Percentiles rank a stretch among this genome's conserved stretches.
Conservation (phyloP, 2,329 filamentous ascomycete genomes). For the Paecilomyces dactylethromorphus region DNA sequence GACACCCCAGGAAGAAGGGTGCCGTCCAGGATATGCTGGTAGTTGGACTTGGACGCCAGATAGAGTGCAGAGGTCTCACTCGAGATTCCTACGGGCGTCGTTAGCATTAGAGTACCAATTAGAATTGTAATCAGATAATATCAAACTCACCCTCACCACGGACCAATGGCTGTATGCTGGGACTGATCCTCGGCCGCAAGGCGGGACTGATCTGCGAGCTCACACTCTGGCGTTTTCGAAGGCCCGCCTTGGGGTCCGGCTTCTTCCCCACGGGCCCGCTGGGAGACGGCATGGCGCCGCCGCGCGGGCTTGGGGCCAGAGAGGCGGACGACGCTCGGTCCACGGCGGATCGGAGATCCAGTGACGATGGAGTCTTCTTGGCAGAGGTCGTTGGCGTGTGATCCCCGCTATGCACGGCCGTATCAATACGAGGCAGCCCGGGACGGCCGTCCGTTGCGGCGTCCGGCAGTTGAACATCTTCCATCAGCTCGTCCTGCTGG, state of each 20-base stretch:
- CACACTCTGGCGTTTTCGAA: constrained; percentile 65
- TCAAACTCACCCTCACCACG: constrained; percentile 56
- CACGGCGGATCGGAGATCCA: constrained; percentile 30
- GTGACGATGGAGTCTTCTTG: constrained; percentile 50
- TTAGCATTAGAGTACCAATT: not conserved
- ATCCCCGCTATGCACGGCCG: constrained; percentile 26
- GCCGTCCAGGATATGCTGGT: constrained; percentile 93
- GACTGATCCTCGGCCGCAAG: constrained; percentile 80
- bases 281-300: constrained; percentile 48
- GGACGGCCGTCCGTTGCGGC: constrained; percentile 50
- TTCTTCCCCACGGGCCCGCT: constrained; percentile 34
- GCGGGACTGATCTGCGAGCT: constrained; percentile 79
- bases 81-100: constrained; percentile 33
- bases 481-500: constrained; percentile 51
- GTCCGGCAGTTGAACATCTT: constrained; percentile 68
- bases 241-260: constrained; percentile 42
- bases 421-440: constrained; percentile 45
- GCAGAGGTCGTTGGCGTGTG: constrained; percentile 57
- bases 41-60: constrained; percentile 91
- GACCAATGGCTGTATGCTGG: constrained; percentile 85
- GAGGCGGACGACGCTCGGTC: constrained; percentile 25
- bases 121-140: not conserved
- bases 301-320: constrained; percentile 46
- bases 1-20: constrained; percentile 83
- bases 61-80: constrained; percentile 63